Base-by-base conservation (phyloP, 371 early-diverging fungal species). In the Lichtheimia ornata region DNA sequence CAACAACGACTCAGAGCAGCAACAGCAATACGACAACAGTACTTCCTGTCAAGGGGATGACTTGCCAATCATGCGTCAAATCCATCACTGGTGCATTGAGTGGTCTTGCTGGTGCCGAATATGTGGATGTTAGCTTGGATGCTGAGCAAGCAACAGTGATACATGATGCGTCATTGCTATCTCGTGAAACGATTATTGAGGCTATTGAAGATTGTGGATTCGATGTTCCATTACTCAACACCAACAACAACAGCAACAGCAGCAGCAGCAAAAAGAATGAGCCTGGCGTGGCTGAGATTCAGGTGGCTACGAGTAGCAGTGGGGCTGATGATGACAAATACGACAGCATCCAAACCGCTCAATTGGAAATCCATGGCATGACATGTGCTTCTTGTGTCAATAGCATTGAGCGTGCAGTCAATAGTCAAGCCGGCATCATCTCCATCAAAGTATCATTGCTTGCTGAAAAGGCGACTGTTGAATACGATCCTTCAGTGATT, bases 341-440 rank as follows among this genome's bases (percentile, higher is more conserved):
- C 22, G 15, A 17, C 30, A 13, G 53, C 5, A 53, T 13, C 15
- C 15, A 35, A 25, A 54, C 50, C 1, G 41, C 24, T 14, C 65
- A 66, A 53, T 53, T 77, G 30, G 67, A 74, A 52, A 67, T 73
- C 45, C 65, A 58, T 43, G 96, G 95, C 6, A 94, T 95, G 95
- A 92, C 94, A 18, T 95, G 95, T 72, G 86, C 58, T 25, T 88
- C 91, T 1, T 95, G 95, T 70, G 94, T 95, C 7, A 84, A 82
- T 43, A 77, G 86, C n/a, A 91, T 95, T 30, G 92, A 94, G 64
- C 71, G 74, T 17, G 76, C 81, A 4, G 67, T 93, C 45, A 56
- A 61, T 20, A 55, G 51, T 0, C 68, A 69, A 0, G 68, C 77
- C 0, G 90, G 90, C 11, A 68, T 90, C 5, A 44, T 70, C 1